phyloP scores from a whole-genome alignment of 495 filamentous ascomycete species.

The Apiosordaria backusii region DNA sequence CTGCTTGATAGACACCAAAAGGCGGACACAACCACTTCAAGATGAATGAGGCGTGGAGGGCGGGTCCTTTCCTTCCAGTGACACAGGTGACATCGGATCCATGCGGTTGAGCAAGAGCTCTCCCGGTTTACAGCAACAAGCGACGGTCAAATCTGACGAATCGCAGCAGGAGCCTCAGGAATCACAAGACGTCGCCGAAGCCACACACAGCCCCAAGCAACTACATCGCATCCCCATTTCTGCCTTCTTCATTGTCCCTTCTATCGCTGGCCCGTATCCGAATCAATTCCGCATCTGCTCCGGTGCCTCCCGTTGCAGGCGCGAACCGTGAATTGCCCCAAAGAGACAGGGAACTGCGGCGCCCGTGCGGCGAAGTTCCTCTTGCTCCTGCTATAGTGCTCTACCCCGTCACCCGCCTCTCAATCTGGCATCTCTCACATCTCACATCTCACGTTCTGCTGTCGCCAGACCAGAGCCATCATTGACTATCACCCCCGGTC shows the following conservation, averaged over 20 bases:
- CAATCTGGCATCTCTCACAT: neutral
- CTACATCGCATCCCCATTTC: neutral
- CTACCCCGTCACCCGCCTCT: neutral
- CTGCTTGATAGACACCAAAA: too few species aligned
- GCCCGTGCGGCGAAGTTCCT: neutral
- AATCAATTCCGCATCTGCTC: neutral
- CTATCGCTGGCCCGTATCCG: neutral
- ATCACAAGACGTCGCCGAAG: constrained; percentile 11
- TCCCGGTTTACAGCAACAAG: neutral
- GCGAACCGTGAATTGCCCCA: neutral
- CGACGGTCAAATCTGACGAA: constrained; percentile 7
- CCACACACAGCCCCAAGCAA: neutral
- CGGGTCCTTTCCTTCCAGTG: neutral
- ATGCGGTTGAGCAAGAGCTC: neutral
- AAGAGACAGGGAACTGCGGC: neutral
- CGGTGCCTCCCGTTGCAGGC: neutral
- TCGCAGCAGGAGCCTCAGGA: constrained; percentile 1
- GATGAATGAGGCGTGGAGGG: neutral
- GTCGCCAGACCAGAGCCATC: neutral
- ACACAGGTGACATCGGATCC: neutral
- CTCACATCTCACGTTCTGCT: neutral
- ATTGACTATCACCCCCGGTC: neutral
- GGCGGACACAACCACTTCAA: too few species aligned
- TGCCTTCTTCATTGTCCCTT: neutral
- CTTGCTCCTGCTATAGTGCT: neutral